Conservation (phyloP, 208 protist species). For the Herpetomonas tarakana region DNA sequence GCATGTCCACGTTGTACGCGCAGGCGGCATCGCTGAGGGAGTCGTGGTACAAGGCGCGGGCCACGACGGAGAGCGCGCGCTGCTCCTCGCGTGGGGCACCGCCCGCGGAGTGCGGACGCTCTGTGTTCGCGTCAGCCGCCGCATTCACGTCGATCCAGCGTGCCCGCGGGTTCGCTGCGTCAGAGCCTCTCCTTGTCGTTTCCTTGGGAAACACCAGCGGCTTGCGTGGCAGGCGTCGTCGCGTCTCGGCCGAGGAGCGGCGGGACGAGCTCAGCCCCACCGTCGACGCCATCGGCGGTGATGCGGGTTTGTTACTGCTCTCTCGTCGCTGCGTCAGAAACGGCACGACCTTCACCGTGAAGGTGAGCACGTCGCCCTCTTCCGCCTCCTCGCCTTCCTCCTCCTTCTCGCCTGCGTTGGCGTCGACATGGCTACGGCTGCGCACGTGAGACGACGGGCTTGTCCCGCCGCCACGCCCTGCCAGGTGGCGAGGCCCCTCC, state of each 20-base stretch:
- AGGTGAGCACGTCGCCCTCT: neutral
- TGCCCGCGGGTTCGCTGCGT: neutral
- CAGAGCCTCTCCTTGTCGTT: no score
- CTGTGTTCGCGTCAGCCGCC: neutral
- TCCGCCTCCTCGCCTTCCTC: neutral
- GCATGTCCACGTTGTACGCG: slow-evolving; percentile 61
- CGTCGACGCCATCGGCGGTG: no score
- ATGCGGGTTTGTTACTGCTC: neutral
- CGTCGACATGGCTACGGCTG: neutral
- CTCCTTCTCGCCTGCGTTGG: slow-evolving; percentile 13
- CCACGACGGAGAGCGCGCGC: slow-evolving; percentile 2
- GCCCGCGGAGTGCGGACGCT: neutral
- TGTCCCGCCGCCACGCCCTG: neutral
- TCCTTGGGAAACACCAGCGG: neutral
- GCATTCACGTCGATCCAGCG: slow-evolving; percentile 12
- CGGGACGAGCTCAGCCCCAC: neutral
- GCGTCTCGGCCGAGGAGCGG: neutral
- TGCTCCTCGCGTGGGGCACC: slow-evolving; percentile 2
- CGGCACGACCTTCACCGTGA: slow-evolving; percentile 8
- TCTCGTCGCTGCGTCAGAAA: slow-evolving; percentile 9
- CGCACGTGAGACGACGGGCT: neutral
- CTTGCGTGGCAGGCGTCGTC: neutral
- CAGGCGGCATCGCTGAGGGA: slow-evolving; percentile 23
- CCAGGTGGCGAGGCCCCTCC: neutral
- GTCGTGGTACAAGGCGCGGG: slow-evolving; percentile 19